A percentile compares a stretch with the other conserved stretches of the same genome.
Conservation (phyloP, 768 basidiomycete genomes). For the Mycena leptocephala region DNA sequence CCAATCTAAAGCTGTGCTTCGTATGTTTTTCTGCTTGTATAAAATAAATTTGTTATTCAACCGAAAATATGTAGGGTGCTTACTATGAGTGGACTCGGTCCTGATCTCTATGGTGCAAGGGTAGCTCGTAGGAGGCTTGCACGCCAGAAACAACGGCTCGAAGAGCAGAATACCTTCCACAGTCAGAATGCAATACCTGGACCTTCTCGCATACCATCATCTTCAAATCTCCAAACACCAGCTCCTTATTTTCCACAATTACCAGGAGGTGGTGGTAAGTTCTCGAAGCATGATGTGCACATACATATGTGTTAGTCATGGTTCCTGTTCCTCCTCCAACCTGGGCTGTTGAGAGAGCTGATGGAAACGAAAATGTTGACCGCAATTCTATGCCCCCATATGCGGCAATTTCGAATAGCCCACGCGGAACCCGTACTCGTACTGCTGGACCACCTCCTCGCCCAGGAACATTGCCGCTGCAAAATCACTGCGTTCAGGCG, state of each 20-base stretch:
- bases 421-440: neutral
- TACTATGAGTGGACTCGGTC: neutral
- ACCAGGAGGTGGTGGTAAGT: neutral
- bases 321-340: neutral
- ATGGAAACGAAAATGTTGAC: neutral
- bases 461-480: neutral
- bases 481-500: no score
- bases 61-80: no score
- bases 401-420: neutral
- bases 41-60: no score
- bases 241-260: neutral
- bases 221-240: neutral
- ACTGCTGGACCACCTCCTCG: neutral
- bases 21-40: no score
- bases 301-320: neutral
- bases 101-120: neutral
- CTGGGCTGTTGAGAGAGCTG: neutral
- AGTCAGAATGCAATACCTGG: neutral
- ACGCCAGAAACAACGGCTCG: neutral
- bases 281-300: neutral
- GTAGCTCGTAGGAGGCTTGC: neutral
- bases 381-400: neutral
- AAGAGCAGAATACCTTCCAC: neutral
- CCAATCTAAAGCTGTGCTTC: no score
- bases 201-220: neutral